A percentile compares a stretch with the other conserved stretches of the same genome.
These are phyloP conservation scores for Blastobotrys aristatus DNA, from an alignment of 1,139 yeast genomes.

Conservation along the genomic window DNA sequence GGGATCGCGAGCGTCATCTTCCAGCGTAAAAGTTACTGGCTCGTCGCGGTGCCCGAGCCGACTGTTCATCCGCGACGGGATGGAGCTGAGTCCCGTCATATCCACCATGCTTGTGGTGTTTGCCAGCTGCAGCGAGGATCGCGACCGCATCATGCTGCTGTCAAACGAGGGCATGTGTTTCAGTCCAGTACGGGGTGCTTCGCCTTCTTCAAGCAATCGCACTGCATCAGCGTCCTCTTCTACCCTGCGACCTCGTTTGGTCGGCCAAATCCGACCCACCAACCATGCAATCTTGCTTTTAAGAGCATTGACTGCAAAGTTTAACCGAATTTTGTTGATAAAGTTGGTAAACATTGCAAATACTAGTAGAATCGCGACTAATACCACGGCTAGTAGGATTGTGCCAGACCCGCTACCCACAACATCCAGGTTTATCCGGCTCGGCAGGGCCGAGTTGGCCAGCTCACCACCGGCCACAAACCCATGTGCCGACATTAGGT, in stretches of 20 bases:
- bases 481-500: not conserved
- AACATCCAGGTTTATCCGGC: not conserved
- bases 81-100: conserved; percentile 12
- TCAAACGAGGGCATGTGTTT: conserved; percentile 7
- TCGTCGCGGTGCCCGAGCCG: conserved; percentile 20
- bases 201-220: conserved; percentile 11
- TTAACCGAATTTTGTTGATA: conserved; percentile 6
- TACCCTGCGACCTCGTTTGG: not conserved
- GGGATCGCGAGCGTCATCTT: not conserved
- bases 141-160: conserved; percentile 2
- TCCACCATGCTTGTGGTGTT: conserved; percentile 30
- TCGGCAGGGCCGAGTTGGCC: not conserved
- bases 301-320: conserved; percentile 7
- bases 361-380: not conserved
- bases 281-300: not conserved
- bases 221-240: conserved; percentile 1
- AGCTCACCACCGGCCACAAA: conserved; percentile 22
- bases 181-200: not conserved
- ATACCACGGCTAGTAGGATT: not conserved
- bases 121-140: conserved; percentile 16
- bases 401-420: not conserved
- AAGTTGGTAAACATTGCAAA: not conserved
- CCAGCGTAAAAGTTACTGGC: conserved; percentile 1
- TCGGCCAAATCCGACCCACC: not conserved
- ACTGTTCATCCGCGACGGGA: conserved; percentile 23